Evolutionary conservation across 1,284 basidiomycete genomes (phyloP).

Genomic region (Rhodotorula sp.): DNA sequence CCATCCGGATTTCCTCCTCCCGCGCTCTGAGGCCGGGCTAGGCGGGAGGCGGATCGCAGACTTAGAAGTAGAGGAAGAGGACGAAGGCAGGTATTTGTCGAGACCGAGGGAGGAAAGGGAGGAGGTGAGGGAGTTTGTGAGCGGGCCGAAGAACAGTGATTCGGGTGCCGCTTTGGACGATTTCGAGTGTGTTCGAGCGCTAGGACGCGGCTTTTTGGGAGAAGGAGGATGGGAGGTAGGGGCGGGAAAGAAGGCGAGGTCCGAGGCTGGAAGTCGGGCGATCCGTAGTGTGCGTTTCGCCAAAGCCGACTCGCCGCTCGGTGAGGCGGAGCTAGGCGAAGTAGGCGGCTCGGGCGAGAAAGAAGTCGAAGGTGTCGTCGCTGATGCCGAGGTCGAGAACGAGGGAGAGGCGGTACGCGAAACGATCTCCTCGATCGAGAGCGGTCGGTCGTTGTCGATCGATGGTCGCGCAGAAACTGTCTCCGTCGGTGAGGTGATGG

Average conservation of each 20-base stretch:
- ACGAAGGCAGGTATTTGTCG: conserved; percentile 2
- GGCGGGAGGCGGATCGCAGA: neutral
- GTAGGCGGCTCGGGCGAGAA: conserved; percentile 7
- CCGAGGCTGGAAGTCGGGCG: conserved; percentile 56
- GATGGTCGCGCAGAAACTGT: no score
- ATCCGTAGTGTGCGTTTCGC: conserved; percentile 48
- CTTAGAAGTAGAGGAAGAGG: neutral
- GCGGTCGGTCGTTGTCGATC: neutral
- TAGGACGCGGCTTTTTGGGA: neutral
- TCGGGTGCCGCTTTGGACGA: neutral
- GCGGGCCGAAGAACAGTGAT: conserved; percentile 21
- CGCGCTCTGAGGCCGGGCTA: neutral
- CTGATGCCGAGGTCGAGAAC: neutral
- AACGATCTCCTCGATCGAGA: neutral
- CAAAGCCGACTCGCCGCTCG: neutral
- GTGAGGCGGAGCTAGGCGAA: neutral
- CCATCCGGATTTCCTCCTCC: conserved; percentile 10
- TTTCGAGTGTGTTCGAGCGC: neutral
- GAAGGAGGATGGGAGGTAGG: conserved; percentile 34
- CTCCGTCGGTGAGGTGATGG: no score
- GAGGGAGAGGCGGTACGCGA: neutral
- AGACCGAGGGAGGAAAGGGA: neutral
- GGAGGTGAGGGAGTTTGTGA: conserved; percentile 13
- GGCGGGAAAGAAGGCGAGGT: conserved; percentile 64
- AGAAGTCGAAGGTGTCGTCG: neutral